Base-by-base conservation (phyloP, 1,139 yeast genomes). In the Schwanniomyces etchellsii region DNA sequence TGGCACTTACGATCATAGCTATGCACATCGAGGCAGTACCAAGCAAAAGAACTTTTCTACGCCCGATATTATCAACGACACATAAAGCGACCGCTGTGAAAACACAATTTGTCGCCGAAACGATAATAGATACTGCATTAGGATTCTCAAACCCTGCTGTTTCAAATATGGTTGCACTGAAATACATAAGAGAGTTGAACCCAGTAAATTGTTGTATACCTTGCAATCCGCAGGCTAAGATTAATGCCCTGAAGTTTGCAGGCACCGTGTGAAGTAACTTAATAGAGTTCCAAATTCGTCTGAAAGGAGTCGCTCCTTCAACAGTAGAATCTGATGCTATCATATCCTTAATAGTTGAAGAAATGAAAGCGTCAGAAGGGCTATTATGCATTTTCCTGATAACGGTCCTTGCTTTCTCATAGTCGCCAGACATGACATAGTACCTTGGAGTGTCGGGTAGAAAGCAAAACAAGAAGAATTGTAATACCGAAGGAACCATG, bases 131-230 rank as follows among this genome's bases (percentile, higher is more conserved):
- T n/a, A 88, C 96, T 1, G 96, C 95, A 14, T 95, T 81, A 5
- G 96, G 73, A 52, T 88, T 77, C 38, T 74, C 47, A 55, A 89
- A 89, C 2, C 97, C 97, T 34, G 86, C 84, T 26, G 89, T 78
- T 55, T 84, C 80, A 54, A 89, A 89, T 42, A 89, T 80, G 2
- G 96, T 86, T 24, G 94, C 79, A 35, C 94, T 81, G 59, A 88
- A 89, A 60, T 89, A 89, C 94, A 89, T 84, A 47, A 89, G 71
- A 3, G 96, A 84, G 62, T 89, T 89, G 74, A 88, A 89, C 43
- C 96, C 96, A 14, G 95, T 83, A 47, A 88, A 86, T 58, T 89
- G 96, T 61, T 89, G 96, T 50, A 89, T 83, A 39, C 94, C 96
- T 60, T 89, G 97, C 44, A 88, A 64, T 18, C 93, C 95, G 64